A percentile compares a stretch with the other conserved stretches of the same genome.
These are phyloP conservation scores for Alternaria tenuissima DNA, from an alignment of 2,329 filamentous ascomycete genomes.

Conservation along the genomic window DNA sequence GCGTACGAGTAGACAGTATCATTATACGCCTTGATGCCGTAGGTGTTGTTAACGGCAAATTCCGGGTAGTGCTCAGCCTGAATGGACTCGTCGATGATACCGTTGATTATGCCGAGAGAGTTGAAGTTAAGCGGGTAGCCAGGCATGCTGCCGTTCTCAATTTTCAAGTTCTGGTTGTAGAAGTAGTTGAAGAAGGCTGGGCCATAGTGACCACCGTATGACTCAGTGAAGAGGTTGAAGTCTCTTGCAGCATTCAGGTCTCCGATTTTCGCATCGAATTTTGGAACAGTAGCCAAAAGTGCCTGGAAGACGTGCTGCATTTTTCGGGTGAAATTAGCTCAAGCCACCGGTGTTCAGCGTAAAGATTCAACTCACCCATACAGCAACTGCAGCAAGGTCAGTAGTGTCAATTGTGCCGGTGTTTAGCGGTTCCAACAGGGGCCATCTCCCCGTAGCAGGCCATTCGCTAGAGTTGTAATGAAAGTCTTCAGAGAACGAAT, in stretches of 20 bases:
- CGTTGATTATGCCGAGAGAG: slow-evolving; percentile 62
- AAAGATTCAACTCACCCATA: slow-evolving; percentile 29
- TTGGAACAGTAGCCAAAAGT: slow-evolving; percentile 32
- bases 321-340: neutral
- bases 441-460: slow-evolving; percentile 57
- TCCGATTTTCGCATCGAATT: slow-evolving; percentile 47
- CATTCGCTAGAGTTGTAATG: slow-evolving; percentile 55
- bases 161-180: slow-evolving; percentile 64
- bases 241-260: slow-evolving; percentile 45
- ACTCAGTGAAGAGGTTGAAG: slow-evolving; percentile 66
- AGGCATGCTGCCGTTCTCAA: slow-evolving; percentile 58
- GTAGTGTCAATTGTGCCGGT: slow-evolving; percentile 62
- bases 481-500: slow-evolving; percentile 55
- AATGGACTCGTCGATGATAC: slow-evolving; percentile 54
- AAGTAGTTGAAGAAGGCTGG: slow-evolving; percentile 67
- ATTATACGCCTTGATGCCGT: slow-evolving; percentile 64
- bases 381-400: slow-evolving; percentile 61
- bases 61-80: slow-evolving; percentile 61
- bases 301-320: slow-evolving; percentile 35
- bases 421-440: slow-evolving; percentile 54
- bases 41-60: slow-evolving; percentile 64
- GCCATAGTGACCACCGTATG: slow-evolving; percentile 59
- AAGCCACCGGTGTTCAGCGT: neutral
- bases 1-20: slow-evolving; percentile 67
- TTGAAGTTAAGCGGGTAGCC: slow-evolving; percentile 64